A percentile compares a stretch with the other conserved stretches of the same genome.
Evolutionary conservation across 2,329 filamentous ascomycete species (phyloP).

Genomic region (Neonectria faginata): DNA sequence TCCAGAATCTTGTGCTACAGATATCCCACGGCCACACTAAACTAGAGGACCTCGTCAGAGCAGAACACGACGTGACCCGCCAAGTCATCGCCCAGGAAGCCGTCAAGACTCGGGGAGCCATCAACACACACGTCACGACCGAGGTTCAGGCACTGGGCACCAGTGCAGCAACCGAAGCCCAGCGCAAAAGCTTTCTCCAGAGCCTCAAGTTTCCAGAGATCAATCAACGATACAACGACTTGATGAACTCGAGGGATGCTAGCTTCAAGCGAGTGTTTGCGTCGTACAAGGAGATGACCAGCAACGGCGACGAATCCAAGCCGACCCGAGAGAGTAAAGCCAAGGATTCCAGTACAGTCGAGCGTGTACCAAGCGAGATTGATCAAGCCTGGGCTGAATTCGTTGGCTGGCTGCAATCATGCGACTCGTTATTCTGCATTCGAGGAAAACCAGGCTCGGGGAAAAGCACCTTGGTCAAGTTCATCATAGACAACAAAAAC

Average conservation of each 20-base stretch:
- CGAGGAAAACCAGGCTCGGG: constrained; percentile 33
- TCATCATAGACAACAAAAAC: background rate
- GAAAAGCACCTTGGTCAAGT: constrained; percentile 32
- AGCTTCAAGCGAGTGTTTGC: constrained; percentile 9
- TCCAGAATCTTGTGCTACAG: background rate
- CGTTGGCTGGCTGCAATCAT: constrained; percentile 14
- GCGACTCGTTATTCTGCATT: background rate
- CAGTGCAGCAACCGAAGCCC: background rate
- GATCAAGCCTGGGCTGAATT: constrained; percentile 5
- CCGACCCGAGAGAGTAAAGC: background rate
- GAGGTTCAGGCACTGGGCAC: background rate
- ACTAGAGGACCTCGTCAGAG: constrained; percentile 9
- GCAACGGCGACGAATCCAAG: background rate
- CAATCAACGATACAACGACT: background rate
- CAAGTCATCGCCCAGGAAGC: background rate
- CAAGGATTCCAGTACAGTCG: background rate
- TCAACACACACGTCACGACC: background rate
- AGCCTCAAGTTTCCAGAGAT: constrained; percentile 13
- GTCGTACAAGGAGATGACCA: background rate
- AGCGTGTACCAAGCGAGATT: background rate
- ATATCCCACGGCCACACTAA: constrained; percentile 4
- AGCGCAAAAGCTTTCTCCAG: background rate
- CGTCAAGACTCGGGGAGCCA: background rate
- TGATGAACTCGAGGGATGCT: constrained; percentile 3
- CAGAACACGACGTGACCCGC: constrained; percentile 4